Conservation (phyloP, 306 rosid species). For the Pyrus pyrifolia region DNA sequence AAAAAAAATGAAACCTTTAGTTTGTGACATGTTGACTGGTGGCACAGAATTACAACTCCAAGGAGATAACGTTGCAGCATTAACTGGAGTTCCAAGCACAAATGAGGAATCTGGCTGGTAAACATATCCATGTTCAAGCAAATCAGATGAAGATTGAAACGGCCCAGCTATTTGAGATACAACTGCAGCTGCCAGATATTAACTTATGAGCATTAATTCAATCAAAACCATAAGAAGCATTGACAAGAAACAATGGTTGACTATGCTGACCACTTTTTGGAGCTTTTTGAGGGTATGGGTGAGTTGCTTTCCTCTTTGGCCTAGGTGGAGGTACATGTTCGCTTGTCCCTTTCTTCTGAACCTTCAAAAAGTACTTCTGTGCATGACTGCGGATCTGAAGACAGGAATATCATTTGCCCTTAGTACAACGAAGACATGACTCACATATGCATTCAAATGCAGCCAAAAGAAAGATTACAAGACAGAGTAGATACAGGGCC, state of each 20-base stretch:
- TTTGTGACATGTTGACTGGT: constrained; percentile 35
- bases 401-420: constrained; percentile 1
- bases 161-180: constrained; percentile 35
- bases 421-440: not conserved
- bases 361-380: constrained; percentile 88
- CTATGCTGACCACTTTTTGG: constrained; percentile 54
- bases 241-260: not conserved
- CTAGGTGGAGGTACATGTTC: constrained; percentile 98
- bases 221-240: not conserved
- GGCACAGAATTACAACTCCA: constrained; percentile 55
- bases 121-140: constrained; percentile 42
- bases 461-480: not conserved
- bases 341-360: constrained; percentile 81
- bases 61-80: constrained; percentile 43
- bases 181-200: constrained; percentile 39
- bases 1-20: constrained; percentile 47
- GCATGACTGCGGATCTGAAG: constrained; percentile 94
- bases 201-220: constrained; percentile 8
- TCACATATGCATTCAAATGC: not conserved
- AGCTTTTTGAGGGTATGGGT: constrained; percentile 96
- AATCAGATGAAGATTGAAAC: constrained; percentile 51
- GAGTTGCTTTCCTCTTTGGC: constrained; percentile 91
- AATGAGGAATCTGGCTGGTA: constrained; percentile 59
- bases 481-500: not conserved
- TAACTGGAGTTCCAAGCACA: constrained; percentile 48